phyloP scores from a whole-genome alignment of 1,139 yeast genomes.

The Debaryomyces nepalensis region DNA sequence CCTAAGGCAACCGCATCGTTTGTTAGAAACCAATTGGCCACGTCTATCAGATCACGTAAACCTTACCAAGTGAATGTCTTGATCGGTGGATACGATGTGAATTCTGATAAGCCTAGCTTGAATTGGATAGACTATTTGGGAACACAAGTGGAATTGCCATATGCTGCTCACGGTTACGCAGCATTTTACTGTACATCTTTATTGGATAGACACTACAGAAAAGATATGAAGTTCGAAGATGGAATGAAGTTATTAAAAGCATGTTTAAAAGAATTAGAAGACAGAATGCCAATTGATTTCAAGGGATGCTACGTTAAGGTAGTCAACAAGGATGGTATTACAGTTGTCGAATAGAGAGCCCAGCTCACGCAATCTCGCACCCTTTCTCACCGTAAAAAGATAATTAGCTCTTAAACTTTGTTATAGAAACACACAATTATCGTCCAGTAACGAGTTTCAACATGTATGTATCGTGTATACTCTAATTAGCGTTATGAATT shows the following conservation, averaged over 20 bases:
- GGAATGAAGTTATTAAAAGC: constrained; percentile 74
- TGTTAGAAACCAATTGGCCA: constrained; percentile 86
- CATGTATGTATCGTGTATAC: constrained; percentile 6
- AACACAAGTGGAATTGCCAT: constrained; percentile 86
- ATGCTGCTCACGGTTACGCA: constrained; percentile 97
- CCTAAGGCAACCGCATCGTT: constrained; percentile 88
- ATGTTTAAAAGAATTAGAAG: constrained; percentile 79
- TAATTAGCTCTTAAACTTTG: constrained; percentile 1
- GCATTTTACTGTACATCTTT: constrained; percentile 91
- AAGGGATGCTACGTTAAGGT: constrained; percentile 85
- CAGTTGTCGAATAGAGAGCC: constrained; percentile 23
- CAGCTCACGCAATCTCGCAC: neutral
- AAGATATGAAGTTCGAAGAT: constrained; percentile 75
- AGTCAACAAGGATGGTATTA: constrained; percentile 74
- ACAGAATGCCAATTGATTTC: constrained; percentile 94
- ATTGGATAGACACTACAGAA: constrained; percentile 86
- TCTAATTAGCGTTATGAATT: constrained; percentile 8
- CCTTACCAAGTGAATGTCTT: constrained; percentile 94
- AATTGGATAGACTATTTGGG: constrained; percentile 96
- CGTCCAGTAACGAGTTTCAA: neutral
- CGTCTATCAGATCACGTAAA: constrained; percentile 81
- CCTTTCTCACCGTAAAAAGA: neutral
- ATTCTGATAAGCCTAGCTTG: constrained; percentile 64
- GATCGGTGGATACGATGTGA: constrained; percentile 81
- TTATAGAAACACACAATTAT: constrained; percentile 1